phyloP scores from a whole-genome alignment of 1,284 basidiomycete genomes.

The Moesziomyces globuligerus region DNA sequence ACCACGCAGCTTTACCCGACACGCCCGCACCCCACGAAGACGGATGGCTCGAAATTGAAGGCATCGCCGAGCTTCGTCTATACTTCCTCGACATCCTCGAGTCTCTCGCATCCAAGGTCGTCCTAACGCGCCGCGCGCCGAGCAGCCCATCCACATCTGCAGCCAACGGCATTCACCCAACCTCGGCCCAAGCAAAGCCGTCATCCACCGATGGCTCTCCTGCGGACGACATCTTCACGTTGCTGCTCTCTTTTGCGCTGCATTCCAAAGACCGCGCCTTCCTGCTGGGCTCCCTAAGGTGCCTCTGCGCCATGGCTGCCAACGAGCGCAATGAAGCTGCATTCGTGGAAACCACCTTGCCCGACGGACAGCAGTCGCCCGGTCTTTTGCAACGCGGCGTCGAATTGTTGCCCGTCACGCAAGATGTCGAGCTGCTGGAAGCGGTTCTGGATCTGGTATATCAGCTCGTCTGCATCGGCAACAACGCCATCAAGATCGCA shows the following conservation, averaged over 20 bases:
- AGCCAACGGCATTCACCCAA: conserved; percentile 2
- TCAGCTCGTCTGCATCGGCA: conserved; percentile 56
- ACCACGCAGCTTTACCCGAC: neutral
- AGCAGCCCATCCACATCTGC: neutral
- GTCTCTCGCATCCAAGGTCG: conserved; percentile 32
- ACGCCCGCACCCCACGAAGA: conserved; percentile 18
- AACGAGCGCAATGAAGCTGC: conserved; percentile 53
- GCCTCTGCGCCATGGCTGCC: conserved; percentile 51
- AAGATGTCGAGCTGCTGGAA: conserved; percentile 60
- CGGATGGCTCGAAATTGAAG: conserved; percentile 52
- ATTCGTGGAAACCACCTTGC: conserved; percentile 46
- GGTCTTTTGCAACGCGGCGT: conserved; percentile 55
- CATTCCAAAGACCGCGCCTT: conserved; percentile 59
- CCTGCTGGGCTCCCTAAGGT: conserved; percentile 55
- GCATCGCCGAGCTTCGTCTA: conserved; percentile 56
- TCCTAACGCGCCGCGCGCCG: conserved; percentile 45
- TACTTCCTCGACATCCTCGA: conserved; percentile 64
- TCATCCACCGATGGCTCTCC: conserved; percentile 1
- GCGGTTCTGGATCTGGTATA: conserved; percentile 60
- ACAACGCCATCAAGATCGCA: conserved; percentile 55
- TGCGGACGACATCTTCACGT: conserved; percentile 51
- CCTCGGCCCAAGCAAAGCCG: neutral
- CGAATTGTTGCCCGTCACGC: conserved; percentile 55
- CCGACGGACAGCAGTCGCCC: conserved; percentile 37
- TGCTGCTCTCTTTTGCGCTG: conserved; percentile 46